phyloP scores from a whole-genome alignment of 2,329 filamentous ascomycete genomes.

The Graphiopsis chlorocephala region DNA sequence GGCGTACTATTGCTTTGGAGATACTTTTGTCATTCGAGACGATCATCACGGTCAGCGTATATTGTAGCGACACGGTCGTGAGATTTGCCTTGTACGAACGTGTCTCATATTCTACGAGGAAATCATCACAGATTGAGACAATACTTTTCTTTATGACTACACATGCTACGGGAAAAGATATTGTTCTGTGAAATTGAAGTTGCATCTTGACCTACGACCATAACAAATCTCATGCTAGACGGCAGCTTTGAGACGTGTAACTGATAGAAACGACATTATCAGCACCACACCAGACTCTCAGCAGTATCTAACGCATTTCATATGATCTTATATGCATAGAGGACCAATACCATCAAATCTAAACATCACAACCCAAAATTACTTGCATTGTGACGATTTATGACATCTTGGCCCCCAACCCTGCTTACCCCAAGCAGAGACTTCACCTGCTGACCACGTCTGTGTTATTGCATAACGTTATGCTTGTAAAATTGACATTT shows the following conservation, averaged over 20 bases:
- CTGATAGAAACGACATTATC: not conserved
- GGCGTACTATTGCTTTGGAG: not conserved
- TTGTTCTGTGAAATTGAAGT: too few species aligned
- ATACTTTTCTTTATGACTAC: not conserved
- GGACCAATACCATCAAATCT: not conserved
- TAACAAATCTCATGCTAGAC: not conserved
- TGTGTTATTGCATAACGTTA: not conserved
- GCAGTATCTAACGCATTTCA: not conserved
- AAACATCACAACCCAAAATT: rapidly evolving
- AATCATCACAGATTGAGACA: not conserved
- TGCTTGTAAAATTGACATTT: too few species aligned
- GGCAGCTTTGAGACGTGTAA: not conserved
- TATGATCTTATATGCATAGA: not conserved
- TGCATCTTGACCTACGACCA: not conserved
- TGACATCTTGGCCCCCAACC: not conserved
- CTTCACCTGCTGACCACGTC: not conserved
- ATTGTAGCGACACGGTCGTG: not conserved
- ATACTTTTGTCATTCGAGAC: not conserved
- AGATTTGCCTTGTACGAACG: not conserved
- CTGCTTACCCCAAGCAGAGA: not conserved
- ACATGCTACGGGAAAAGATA: too few species aligned
- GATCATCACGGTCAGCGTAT: not conserved
- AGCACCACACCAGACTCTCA: not conserved
- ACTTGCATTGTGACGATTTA: not conserved
- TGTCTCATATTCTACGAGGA: not conserved